A percentile compares a stretch with the other conserved stretches of the same genome.
phyloP scores from a whole-genome alignment of 352 stramenopile genomes.

The Pythium myriotylum region DNA sequence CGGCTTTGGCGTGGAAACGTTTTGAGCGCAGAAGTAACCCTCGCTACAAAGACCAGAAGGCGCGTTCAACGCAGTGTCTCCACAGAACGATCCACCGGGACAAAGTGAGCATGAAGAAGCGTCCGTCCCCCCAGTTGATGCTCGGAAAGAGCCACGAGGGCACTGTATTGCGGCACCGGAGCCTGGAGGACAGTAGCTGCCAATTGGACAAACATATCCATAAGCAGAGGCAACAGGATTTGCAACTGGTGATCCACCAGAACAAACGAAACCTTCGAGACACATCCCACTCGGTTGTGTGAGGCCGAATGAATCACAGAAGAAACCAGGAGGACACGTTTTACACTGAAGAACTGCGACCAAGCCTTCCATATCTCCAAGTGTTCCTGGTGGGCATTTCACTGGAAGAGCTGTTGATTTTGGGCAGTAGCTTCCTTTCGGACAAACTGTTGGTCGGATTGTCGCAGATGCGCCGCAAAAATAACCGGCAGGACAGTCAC shows the following conservation, averaged over 20 bases:
- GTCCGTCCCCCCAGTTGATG: constrained; percentile 47
- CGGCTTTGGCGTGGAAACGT: constrained; percentile 45
- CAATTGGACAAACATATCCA: constrained; percentile 64
- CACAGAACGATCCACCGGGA: constrained; percentile 59
- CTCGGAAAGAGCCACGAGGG: constrained; percentile 60
- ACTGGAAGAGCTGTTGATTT: constrained; percentile 48
- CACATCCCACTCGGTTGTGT: constrained; percentile 52
- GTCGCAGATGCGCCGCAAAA: constrained; percentile 67
- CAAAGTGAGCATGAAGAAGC: constrained; percentile 70
- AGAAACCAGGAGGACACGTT: constrained; percentile 78
- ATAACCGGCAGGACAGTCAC: constrained; percentile 70
- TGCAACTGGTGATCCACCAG: constrained; percentile 49
- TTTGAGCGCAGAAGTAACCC: constrained; percentile 85
- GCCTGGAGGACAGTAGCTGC: constrained; percentile 74
- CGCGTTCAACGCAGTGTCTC: constrained; percentile 39
- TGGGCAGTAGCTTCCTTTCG: constrained; percentile 71
- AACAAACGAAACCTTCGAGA: constrained; percentile 68
- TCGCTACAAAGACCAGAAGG: constrained; percentile 62
- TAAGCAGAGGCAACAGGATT: constrained; percentile 55
- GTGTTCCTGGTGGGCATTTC: constrained; percentile 68
- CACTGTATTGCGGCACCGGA: constrained; percentile 59
- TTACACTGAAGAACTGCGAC: constrained; percentile 73
- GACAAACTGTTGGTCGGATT: constrained; percentile 50
- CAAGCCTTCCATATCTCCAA: constrained; percentile 61
- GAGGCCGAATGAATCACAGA: constrained; percentile 87